Evolutionary conservation across 441 rosid genomes (phyloP), one percentile per base, ranked within the genome.

Genomic region (Corymbia citriodora): DNA sequence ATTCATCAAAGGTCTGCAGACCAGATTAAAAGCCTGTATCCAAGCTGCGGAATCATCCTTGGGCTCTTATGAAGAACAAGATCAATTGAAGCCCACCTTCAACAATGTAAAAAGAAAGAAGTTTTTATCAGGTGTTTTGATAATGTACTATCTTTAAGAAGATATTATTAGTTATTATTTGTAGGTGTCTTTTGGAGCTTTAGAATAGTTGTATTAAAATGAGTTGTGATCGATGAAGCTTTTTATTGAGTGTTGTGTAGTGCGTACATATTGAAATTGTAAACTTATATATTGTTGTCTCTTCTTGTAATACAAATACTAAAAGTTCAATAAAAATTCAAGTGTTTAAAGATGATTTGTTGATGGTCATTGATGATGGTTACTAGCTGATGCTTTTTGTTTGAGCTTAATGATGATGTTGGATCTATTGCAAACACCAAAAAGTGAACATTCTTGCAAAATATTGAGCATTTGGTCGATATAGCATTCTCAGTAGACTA

Each of bases 201-300:
- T 57, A 57, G 29, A 57, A 57, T 57, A 2, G 3, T 23, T 23
- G 14, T 57, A 9, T 57, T 57, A 57, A 0, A 57, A 23, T 57
- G 3, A 1, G 25, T 0, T 1, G 7, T 23, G 63, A 23, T 57
- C 6, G 23, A 57, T 57, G 0, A 13, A 57, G 63, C 13, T 23
- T 57, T 57, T 0, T 23, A 23, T 57, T 57, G 14, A 57, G 29
- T 57, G 25, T 57, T 21, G 29, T 57, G 63, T 1, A 0, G 10
- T 21, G 13, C 6, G 25, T 3, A 57, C 63, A 57, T 57, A 57
- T 57, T 57, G 25, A 57, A 57, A 1, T 57, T 57, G 3, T 57
- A 23, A 57, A 57, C 13, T 21, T 6, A 57, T 57, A 23, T 40
- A 40, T 40, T 40, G 40, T 40, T 40, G 40, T 40, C 40, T 40